Conservation (phyloP, 2,329 filamentous ascomycete species). For the Juglanconis oblonga region DNA sequence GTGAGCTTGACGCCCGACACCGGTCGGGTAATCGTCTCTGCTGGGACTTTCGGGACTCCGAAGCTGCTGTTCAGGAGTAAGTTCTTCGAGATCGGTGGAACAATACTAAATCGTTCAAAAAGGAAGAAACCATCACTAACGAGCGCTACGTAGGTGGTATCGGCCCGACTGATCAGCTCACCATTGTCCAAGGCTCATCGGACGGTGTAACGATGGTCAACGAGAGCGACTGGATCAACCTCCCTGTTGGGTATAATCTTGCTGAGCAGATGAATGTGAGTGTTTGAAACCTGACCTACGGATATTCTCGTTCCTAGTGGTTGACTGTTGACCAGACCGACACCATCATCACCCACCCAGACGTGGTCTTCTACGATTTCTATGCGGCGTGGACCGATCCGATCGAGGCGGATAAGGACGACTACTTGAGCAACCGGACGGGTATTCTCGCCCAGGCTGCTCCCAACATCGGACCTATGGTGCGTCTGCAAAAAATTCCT, state of each 20-base stretch:
- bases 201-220: slow-evolving; percentile 52
- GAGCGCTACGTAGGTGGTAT: slow-evolving; percentile 49
- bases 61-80: slow-evolving; percentile 64
- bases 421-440: slow-evolving; percentile 47
- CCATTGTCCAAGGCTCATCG: slow-evolving; percentile 45
- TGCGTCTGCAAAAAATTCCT: background rate
- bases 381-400: slow-evolving; percentile 56
- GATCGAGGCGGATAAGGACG: slow-evolving; percentile 37
- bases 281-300: background rate
- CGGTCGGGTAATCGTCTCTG: slow-evolving; percentile 66
- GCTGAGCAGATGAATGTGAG: slow-evolving; percentile 48
- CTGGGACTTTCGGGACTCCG: slow-evolving; percentile 67
- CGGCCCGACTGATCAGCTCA: slow-evolving; percentile 59
- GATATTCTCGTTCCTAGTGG: background rate
- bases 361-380: slow-evolving; percentile 60
- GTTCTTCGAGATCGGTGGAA: slow-evolving; percentile 4
- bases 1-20: slow-evolving; percentile 57
- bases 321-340: slow-evolving; percentile 37
- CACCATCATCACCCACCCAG: slow-evolving; percentile 40
- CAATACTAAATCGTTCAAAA: background rate
- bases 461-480: slow-evolving; percentile 61
- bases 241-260: slow-evolving; percentile 58
- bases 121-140: slow-evolving; percentile 10
- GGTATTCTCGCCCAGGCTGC: slow-evolving; percentile 64
- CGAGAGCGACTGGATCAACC: slow-evolving; percentile 51